Conservation (phyloP, 495 filamentous ascomycete species). For the Aspergillus taichungensis region DNA sequence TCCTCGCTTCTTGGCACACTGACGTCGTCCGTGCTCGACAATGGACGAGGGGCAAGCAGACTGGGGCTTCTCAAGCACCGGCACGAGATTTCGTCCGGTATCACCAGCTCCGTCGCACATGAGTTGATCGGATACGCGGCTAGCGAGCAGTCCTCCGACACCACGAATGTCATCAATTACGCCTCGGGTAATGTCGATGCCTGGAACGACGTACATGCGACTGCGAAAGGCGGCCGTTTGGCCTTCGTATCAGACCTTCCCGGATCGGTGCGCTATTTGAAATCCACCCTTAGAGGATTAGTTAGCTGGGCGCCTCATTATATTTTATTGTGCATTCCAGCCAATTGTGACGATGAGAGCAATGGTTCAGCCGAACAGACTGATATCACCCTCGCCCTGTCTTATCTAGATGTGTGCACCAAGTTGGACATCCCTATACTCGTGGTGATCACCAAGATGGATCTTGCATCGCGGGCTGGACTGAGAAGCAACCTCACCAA, state of each 20-base stretch:
- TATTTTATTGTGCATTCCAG: constrained; percentile 79
- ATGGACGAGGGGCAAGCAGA: constrained; percentile 82
- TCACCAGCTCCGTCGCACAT: constrained; percentile 88
- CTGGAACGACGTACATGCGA: constrained; percentile 86
- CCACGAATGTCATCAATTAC: constrained; percentile 71
- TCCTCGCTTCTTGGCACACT: constrained; percentile 84
- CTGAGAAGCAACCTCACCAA: constrained; percentile 60
- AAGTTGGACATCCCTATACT: constrained; percentile 65
- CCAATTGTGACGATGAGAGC: constrained; percentile 57
- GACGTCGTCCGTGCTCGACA: constrained; percentile 79
- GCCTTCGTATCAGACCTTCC: constrained; percentile 87
- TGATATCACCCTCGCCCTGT: constrained; percentile 61
- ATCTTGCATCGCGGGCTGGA: constrained; percentile 65
- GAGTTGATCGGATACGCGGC: constrained; percentile 77
- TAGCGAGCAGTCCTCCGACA: constrained; percentile 12
- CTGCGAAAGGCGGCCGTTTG: constrained; percentile 64
- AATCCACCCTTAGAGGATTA: constrained; percentile 80
- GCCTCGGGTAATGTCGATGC: constrained; percentile 76
- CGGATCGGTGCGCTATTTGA: constrained; percentile 75
- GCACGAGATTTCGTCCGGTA: constrained; percentile 85
- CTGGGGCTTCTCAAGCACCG: constrained; percentile 82
- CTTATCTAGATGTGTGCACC: constrained; percentile 81
- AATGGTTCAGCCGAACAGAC: constrained; percentile 40
- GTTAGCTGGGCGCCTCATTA: constrained; percentile 95
- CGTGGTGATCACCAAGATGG: constrained; percentile 83